Percentiles rank a stretch among this genome's conserved stretches.
These are phyloP conservation scores for Hyphopichia homilentoma DNA, from an alignment of 805 yeast species.

Conservation along the genomic window DNA sequence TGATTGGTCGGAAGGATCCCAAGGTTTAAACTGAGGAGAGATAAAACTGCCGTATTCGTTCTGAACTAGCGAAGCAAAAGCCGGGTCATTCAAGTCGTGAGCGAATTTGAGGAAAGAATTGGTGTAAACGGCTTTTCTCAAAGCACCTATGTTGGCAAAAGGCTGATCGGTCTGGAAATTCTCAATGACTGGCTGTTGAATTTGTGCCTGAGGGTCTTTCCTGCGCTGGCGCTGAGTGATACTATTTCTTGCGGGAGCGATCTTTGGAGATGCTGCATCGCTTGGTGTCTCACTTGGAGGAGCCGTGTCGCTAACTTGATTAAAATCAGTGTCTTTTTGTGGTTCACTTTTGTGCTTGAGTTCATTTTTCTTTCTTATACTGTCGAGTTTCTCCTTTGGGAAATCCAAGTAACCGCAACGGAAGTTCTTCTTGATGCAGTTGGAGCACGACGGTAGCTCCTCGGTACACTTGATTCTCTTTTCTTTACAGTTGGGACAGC, in stretches of 20 bases:
- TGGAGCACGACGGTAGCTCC: conserved; percentile 38
- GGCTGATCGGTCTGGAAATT: conserved; percentile 3
- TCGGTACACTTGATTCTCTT: conserved; percentile 42
- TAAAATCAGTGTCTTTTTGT: conserved; percentile 2
- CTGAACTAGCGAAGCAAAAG: too few relatives aligned
- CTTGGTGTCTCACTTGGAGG: not conserved
- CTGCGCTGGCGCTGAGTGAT: too few relatives aligned
- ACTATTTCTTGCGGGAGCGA: not conserved
- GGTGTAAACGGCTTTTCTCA: conserved; percentile 1
- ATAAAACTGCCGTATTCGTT: too few relatives aligned
- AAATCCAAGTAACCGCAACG: conserved; percentile 42
- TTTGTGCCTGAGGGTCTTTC: not conserved
- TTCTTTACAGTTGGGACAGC: conserved; percentile 43
- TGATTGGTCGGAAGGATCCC: too few relatives aligned
- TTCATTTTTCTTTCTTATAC: conserved; percentile 31
- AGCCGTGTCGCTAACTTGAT: not conserved
- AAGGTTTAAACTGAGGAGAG: not conserved
- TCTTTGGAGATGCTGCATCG: not conserved
- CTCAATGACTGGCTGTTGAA: not conserved
- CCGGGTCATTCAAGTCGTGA: not conserved
- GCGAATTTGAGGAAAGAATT: conserved; percentile 1
- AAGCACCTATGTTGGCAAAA: not conserved
- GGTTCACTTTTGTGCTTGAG: conserved; percentile 10
- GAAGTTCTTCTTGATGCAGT: conserved; percentile 34
- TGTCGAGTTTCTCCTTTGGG: conserved; percentile 32